Base-by-base conservation (phyloP, 2,329 filamentous ascomycete genomes). In the Aspergillus flavus region DNA sequence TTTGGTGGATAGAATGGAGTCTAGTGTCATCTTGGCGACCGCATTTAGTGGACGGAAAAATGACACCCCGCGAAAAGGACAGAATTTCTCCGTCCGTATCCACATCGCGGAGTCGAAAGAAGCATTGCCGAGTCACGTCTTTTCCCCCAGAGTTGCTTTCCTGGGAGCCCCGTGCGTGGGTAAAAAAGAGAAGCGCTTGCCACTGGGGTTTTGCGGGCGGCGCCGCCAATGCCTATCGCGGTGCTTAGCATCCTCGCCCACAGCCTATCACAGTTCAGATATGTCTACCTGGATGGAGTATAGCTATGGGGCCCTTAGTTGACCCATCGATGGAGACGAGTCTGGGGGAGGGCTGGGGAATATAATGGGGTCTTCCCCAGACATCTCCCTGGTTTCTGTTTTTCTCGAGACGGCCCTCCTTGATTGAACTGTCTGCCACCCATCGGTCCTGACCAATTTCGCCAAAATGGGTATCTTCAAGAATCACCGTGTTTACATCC, bases 401-500 rank as follows among this genome's bases (percentile, higher is more conserved):
- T 26, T 50, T 39, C 41, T 54, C 41, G 43, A 46, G 61, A 59
- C 54, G 62, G 45, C 34, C 46, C 56, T 28, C 45, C 28, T 23
- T 52, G 59, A 32, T 59, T 61, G 39, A 46, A 21, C 39, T 28
- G 54, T 46, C n/a, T 34, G 36, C 30, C 57, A 50, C 30, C 46
- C 26, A 50, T 55, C 10, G 19, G 30, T 57, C 36, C 30, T 39
- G 21, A 32, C 21, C 50, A 59, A 61, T 65, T 50, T 46, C 48
- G 41, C 60, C 58, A 69, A 41, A 58, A 71, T 69, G 67, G 64
- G 66, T 30, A 69, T 78, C 61, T 75, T 80, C 67, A 78, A 80
- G 69, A 81, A 81, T 62, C 77, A 79, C 58, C 75, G 79, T 58
- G 79, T 82, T 36, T 81, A 81, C 66, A 70, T 81, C 61, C 76